phyloP scores from a whole-genome alignment of 805 yeast species.

The Cyberlindnera euphorbiiphila region DNA sequence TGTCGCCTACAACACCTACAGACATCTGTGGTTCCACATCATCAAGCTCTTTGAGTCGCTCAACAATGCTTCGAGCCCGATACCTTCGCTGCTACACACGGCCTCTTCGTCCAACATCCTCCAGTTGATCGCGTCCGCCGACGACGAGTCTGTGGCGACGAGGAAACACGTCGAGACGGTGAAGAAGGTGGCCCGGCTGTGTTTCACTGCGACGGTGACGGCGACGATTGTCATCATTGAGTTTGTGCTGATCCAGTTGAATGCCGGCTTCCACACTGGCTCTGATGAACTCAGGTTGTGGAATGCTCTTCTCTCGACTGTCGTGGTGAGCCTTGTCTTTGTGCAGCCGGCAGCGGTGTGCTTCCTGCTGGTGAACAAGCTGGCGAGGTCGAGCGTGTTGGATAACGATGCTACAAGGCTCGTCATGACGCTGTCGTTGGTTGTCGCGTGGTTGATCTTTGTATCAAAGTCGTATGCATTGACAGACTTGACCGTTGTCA shows the following conservation, averaged over 20 bases:
- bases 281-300: constrained; percentile 13
- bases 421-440: constrained; percentile 1
- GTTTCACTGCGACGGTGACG: constrained; percentile 21
- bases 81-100: constrained; percentile 10
- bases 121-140: constrained; percentile 8
- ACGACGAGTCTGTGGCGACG: constrained; percentile 3
- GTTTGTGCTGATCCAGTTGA: constrained; percentile 23
- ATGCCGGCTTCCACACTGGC: constrained; percentile 6
- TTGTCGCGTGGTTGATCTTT: constrained; percentile 19
- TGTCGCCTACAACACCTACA: constrained; percentile 18
- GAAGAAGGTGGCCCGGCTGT: constrained; percentile 15
- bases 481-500: constrained; percentile 20
- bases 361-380: constrained; percentile 19
- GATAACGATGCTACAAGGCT: constrained; percentile 12
- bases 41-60: constrained; percentile 22
- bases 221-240: constrained; percentile 21
- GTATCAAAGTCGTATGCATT: constrained; percentile 19
- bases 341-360: constrained; percentile 21
- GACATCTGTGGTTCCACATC: constrained; percentile 20
- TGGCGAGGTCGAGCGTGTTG: constrained; percentile 14
- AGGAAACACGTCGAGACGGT: constrained; percentile 3
- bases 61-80: constrained; percentile 7
- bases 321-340: constrained; percentile 16
- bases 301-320: constrained; percentile 8
- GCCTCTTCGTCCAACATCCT: constrained; percentile 14